Base-by-base conservation (phyloP, 306 rosid species). In the Sicyos edulis region DNA sequence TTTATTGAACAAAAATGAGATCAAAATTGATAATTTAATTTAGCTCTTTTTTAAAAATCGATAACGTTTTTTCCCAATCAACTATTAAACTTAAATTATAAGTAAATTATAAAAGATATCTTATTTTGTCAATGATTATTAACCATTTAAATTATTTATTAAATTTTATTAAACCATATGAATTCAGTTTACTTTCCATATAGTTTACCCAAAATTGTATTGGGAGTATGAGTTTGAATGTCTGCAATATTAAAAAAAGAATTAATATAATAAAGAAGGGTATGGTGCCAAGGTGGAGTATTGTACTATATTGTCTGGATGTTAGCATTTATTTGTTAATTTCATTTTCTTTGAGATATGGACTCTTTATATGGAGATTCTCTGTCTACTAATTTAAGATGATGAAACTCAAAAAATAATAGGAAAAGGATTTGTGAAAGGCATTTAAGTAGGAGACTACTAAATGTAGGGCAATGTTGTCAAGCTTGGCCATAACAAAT, bases 331-430 rank as follows among this genome's bases (percentile, higher is more conserved):
- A 14, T 32, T 13, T 59, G 26, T 22, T 57, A 22, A 58, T 58
- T 58, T 59, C 66, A 59, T 29, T 59, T 58, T 59, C 66, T 26
- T 14, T 26, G 66, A 59, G 66, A 59, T 59, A 59, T 32, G 66
- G 66, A 24, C 20, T 13, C 15, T 59, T 0, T 26, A 3, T 59
- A 13, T 59, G 66, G 6, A 59, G 66, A 59, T 59, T 59, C 66
- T 14, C 44, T 26, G 20, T 59, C 66, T 59, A 59, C 16, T 57
- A 4, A 52, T 40, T 40, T 40, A 40, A 40, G 0, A 40, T 32
- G 4, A 32, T 32, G 37, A 32, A 32, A 32, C 37, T 50, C 6
- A 50, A 14, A 13, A 50, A 52, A 52, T 52, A 5, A 52, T 5
- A 20, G 56, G 56, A 21, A 12, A 20, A 13, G 7, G 7, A 14